Conservation (phyloP, 2,329 filamentous ascomycete genomes). For the Hypomyces rosellus region DNA sequence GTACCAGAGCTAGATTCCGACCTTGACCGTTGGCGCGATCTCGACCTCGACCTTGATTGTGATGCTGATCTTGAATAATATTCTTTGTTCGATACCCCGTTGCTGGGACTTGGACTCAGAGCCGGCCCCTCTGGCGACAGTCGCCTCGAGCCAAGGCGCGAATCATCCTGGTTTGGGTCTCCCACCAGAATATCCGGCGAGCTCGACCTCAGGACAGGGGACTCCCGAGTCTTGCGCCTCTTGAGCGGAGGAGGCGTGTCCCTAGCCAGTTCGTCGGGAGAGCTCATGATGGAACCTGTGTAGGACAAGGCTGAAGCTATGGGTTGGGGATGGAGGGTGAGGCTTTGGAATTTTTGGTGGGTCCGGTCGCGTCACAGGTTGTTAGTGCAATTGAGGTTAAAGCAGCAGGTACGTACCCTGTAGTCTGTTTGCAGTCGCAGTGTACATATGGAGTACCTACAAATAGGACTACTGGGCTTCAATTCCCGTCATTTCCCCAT, state of each 20-base stretch:
- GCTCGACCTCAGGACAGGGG: constrained; percentile 22
- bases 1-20: constrained; percentile 31
- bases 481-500: no score
- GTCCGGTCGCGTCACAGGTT: background rate
- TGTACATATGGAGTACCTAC: no score
- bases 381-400: no score
- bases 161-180: constrained; percentile 5
- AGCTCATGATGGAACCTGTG: constrained; percentile 22
- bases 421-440: no score
- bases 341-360: constrained; percentile 12
- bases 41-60: constrained; percentile 25
- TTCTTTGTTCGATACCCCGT: constrained; percentile 18
- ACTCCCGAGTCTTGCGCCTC: constrained; percentile 27
- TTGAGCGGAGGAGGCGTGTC: constrained; percentile 23
- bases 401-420: no score
- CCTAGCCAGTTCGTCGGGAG: constrained; percentile 20
- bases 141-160: constrained; percentile 4
- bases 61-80: constrained; percentile 26
- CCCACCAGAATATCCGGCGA: constrained; percentile 17
- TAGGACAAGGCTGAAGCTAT: constrained; percentile 14
- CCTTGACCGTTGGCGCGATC: constrained; percentile 24
- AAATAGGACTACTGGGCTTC: no score
- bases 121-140: constrained; percentile 8
- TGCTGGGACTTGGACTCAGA: constrained; percentile 19
- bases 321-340: constrained; percentile 1